Conservation (phyloP, 139 green algal genomes). For the Nannochloris sp. region DNA sequence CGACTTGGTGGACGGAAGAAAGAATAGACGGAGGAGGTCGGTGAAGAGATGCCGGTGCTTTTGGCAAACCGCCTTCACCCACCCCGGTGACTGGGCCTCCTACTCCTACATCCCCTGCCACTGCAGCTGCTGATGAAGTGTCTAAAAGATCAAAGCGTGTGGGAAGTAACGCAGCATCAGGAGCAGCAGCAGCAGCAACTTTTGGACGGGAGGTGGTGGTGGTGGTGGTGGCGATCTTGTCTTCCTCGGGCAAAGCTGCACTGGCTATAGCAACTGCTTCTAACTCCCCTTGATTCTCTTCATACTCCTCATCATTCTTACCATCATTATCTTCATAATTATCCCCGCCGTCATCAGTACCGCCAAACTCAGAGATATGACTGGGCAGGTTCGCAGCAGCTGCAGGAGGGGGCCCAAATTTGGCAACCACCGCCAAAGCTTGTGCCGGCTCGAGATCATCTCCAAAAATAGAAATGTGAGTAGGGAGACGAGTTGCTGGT, state of each 20-base stretch:
- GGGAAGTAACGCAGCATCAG: conserved; percentile 16
- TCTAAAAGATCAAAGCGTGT: conserved; percentile 27
- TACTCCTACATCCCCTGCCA: not conserved
- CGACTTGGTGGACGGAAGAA: not conserved
- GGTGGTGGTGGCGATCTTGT: conserved; percentile 2
- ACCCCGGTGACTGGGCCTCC: not conserved
- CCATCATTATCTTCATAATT: too few species aligned
- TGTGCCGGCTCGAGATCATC: conserved; percentile 17
- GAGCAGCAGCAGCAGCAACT: not conserved
- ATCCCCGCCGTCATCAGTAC: conserved; percentile 1
- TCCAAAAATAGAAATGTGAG: conserved; percentile 60
- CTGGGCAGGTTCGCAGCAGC: conserved; percentile 18
- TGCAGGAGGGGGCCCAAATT: not conserved
- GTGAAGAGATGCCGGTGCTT: not conserved
- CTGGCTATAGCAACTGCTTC: conserved; percentile 6
- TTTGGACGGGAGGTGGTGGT: conserved; percentile 1
- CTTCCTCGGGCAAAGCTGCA: conserved; percentile 16
- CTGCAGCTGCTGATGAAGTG: not conserved
- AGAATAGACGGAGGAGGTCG: not conserved
- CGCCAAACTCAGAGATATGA: conserved; percentile 46
- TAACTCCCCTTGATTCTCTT: too few species aligned
- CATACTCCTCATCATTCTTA: not conserved
- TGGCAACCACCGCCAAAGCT: not conserved
- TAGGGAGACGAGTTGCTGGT: conserved; percentile 34
- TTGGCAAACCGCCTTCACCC: not conserved